These are phyloP conservation scores for Rhododendron kiyosumense DNA, from an alignment of 148 eudicot species.

Conservation along the genomic window DNA sequence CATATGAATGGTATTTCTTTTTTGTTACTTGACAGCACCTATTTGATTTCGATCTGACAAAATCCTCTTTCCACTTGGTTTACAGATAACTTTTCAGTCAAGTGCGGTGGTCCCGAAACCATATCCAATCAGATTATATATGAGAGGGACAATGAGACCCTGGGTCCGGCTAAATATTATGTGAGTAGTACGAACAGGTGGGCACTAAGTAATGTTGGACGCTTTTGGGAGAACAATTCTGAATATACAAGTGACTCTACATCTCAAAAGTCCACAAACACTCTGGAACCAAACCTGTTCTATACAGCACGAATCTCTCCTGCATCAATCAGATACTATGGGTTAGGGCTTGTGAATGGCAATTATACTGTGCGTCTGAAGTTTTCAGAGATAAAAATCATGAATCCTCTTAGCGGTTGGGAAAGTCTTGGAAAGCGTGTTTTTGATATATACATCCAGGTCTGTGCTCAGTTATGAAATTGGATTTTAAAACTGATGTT, in stretches of 20 bases:
- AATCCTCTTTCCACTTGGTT: not conserved
- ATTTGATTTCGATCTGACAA: not conserved
- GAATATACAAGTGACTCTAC: conserved; percentile 24
- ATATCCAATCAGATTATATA: conserved; percentile 32
- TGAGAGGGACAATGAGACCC: conserved; percentile 49
- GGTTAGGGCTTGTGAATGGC: conserved; percentile 80
- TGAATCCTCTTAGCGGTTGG: conserved; percentile 32
- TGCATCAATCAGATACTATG: conserved; percentile 74
- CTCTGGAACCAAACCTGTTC: conserved; percentile 56
- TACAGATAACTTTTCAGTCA: conserved; percentile 79
- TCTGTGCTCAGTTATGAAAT: conserved; percentile 12
- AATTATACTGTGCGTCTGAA: conserved; percentile 59
- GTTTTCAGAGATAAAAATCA: conserved; percentile 56
- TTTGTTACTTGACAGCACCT: not conserved
- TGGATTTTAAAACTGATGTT: not conserved
- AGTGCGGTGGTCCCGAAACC: conserved; percentile 67
- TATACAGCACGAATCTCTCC: conserved; percentile 67
- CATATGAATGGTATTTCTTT: not conserved
- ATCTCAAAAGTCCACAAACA: conserved; percentile 36
- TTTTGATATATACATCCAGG: conserved; percentile 83
- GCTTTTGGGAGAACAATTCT: conserved; percentile 29
- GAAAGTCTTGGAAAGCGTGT: conserved; percentile 68
- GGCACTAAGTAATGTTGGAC: conserved; percentile 78
- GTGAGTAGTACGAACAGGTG: conserved; percentile 43
- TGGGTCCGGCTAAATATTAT: conserved; percentile 64